Percentiles rank a stretch among this genome's conserved stretches.
Conservation (phyloP, 306 rosid species). For the Ziziphus jujuba region DNA sequence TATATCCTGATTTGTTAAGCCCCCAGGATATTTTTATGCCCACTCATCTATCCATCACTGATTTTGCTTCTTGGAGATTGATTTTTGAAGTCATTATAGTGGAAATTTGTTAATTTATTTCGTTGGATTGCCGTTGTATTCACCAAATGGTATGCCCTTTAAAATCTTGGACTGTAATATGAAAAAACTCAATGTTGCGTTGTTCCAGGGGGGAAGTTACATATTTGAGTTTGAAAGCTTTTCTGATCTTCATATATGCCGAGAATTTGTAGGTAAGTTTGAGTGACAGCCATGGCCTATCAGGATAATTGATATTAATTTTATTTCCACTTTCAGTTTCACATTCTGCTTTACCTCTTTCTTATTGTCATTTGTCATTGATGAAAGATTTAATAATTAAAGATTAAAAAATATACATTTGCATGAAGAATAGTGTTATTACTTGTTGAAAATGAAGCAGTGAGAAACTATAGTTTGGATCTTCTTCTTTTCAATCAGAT, state of each 20-base stretch:
- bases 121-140: background rate
- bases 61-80: background rate
- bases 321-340: slow-evolving; percentile 11
- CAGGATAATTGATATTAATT: slow-evolving; percentile 1
- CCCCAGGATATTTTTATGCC: slow-evolving; percentile 2
- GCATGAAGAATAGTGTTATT: background rate
- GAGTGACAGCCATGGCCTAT: background rate
- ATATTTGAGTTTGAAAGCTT: slow-evolving; percentile 82
- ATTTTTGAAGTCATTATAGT: background rate
- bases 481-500: background rate
- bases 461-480: background rate
- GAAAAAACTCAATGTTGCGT: slow-evolving; percentile 13
- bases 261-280: slow-evolving; percentile 79
- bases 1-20: background rate
- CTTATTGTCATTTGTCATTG: background rate
- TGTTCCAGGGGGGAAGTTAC: slow-evolving; percentile 71
- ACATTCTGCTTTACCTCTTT: slow-evolving; percentile 7
- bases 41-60: background rate
- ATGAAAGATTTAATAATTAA: background rate
- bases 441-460: background rate
- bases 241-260: slow-evolving; percentile 77
- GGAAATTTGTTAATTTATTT: background rate
- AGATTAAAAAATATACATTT: background rate
- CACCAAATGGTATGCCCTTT: background rate
- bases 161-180: slow-evolving; percentile 4